Evolutionary conservation across 352 stramenopile genomes (phyloP).

Genomic region (Pythium rhizo-oryzae): DNA sequence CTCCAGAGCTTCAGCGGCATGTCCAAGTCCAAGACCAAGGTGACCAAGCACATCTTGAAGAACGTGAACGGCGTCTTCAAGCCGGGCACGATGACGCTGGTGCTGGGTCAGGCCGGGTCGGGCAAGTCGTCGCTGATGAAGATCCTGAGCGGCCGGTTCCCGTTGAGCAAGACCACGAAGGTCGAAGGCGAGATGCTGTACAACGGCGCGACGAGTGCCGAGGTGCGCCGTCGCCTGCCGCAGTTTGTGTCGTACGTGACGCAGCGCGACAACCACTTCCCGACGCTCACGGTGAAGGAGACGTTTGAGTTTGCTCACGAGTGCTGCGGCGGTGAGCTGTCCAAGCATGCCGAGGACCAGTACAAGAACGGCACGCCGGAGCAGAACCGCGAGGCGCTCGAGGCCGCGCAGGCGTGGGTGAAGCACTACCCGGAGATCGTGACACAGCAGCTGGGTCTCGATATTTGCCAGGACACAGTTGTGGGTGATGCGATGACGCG

Average conservation of each 20-base stretch:
- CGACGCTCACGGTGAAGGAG: slow-evolving; percentile 53
- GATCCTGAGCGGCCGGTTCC: slow-evolving; percentile 53
- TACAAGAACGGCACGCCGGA: slow-evolving; percentile 22
- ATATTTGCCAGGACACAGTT: slow-evolving; percentile 43
- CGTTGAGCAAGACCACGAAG: slow-evolving; percentile 41
- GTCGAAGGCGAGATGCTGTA: slow-evolving; percentile 56
- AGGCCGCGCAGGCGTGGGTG: slow-evolving; percentile 27
- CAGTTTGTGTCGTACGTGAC: slow-evolving; percentile 62
- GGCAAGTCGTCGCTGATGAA: slow-evolving; percentile 71
- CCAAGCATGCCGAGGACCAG: slow-evolving; percentile 32
- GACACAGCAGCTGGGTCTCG: slow-evolving; percentile 37
- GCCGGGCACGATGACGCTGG: slow-evolving; percentile 56
- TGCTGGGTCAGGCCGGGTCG: slow-evolving; percentile 59
- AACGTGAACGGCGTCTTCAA: slow-evolving; percentile 51
- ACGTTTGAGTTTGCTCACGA: slow-evolving; percentile 61
- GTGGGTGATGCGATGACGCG: slow-evolving; percentile 45
- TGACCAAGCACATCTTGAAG: slow-evolving; percentile 51
- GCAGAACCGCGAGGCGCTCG: slow-evolving; percentile 21
- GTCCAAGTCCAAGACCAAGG: slow-evolving; percentile 46
- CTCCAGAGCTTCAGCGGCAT: slow-evolving; percentile 40
- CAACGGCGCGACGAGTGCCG: slow-evolving; percentile 41
- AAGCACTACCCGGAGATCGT: slow-evolving; percentile 45
- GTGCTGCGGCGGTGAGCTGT: slow-evolving; percentile 49
- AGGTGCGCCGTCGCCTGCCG: slow-evolving; percentile 39
- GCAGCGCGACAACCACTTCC: slow-evolving; percentile 52